Evolutionary conservation across 352 stramenopile species (phyloP).

Genomic region (Pythium aquatile): DNA sequence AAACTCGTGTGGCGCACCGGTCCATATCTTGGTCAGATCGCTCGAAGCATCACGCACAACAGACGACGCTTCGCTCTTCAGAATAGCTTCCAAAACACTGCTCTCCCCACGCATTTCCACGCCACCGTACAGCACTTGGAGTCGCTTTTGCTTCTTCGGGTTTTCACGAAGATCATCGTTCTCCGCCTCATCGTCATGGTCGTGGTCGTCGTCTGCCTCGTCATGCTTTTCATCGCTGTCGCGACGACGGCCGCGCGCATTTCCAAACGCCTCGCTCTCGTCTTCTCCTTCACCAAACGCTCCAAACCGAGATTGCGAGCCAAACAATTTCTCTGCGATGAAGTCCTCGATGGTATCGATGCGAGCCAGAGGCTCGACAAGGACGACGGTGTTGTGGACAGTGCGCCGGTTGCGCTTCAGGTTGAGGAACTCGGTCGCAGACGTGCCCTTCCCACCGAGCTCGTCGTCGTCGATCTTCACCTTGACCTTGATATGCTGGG

Average conservation of each 20-base stretch:
- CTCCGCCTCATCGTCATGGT: conserved; percentile 1
- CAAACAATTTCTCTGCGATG: conserved; percentile 67
- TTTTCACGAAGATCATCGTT: conserved; percentile 20
- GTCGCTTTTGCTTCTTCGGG: conserved; percentile 14
- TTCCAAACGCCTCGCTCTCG: not conserved
- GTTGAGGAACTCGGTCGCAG: conserved; percentile 9
- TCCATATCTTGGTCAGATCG: conserved; percentile 37
- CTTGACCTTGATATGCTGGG: conserved; percentile 72
- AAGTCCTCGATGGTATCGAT: conserved; percentile 82
- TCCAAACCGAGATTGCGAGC: conserved; percentile 36
- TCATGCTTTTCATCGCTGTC: not conserved
- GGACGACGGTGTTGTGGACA: conserved; percentile 68
- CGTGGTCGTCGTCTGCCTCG: conserved; percentile 5
- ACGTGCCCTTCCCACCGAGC: conserved; percentile 5
- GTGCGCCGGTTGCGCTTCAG: conserved; percentile 36
- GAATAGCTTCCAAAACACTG: conserved; percentile 67
- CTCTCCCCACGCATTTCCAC: conserved; percentile 36
- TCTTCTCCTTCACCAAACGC: conserved; percentile 32
- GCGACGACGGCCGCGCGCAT: not conserved
- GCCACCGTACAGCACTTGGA: conserved; percentile 46
- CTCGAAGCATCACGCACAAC: not conserved
- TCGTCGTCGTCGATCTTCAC: conserved; percentile 53
- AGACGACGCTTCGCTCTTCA: conserved; percentile 30
- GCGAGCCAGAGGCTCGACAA: conserved; percentile 70
- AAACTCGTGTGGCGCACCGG: conserved; percentile 46